Evolutionary conservation across 2,329 filamentous ascomycete species (phyloP), one percentile per base, ranked within the genome.

Genomic region (Eutypa lata): DNA sequence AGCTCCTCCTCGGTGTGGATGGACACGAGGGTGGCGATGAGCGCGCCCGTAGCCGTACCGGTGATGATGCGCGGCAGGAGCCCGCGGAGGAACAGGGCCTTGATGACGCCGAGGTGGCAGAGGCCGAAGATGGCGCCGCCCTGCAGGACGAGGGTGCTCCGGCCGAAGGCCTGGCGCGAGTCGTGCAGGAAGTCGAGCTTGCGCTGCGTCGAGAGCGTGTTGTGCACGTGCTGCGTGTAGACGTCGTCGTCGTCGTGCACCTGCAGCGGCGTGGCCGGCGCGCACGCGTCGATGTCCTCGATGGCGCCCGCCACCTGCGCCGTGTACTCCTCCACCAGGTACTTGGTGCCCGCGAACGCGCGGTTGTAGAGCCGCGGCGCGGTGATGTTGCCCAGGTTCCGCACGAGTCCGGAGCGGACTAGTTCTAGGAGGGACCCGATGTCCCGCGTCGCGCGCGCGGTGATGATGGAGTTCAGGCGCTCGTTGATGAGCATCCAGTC

Each of bases 321-420:
- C 56, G 96, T 87, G 66, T 97, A 97, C 69, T 95, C 89, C 66
- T 96, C 91, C 56, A 97, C 95, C 47, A 96, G 74, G 50, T 89
- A 82, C 68, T 97, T 97, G 1, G 92, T 96, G 16, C 92, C 92
- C 1, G 89, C 88, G 66, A 94, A 94, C 13, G 90, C 88, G 53
- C 87, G 82, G 63, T 92, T 92, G 73, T 91, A 97, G 1, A 97
- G 77, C 57, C 86, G 86, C 2, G 90, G 84, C 1, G 87, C 83
- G 1, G 90, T 90, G 61, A 97, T 95, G 67, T 96, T 95, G 53
- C 91, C 92, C n/a, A 96, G 76, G 64, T 97, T 96, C 35, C 92
- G 85, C 28, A 96, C 82, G 18, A 88, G 77, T 3, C 85, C 91
- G 14, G 90, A 91, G 24, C 91, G 87, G 38, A 96, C 78, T 18